Conservation (phyloP, 2,329 filamentous ascomycete species). For the Exophiala oligosperma region DNA sequence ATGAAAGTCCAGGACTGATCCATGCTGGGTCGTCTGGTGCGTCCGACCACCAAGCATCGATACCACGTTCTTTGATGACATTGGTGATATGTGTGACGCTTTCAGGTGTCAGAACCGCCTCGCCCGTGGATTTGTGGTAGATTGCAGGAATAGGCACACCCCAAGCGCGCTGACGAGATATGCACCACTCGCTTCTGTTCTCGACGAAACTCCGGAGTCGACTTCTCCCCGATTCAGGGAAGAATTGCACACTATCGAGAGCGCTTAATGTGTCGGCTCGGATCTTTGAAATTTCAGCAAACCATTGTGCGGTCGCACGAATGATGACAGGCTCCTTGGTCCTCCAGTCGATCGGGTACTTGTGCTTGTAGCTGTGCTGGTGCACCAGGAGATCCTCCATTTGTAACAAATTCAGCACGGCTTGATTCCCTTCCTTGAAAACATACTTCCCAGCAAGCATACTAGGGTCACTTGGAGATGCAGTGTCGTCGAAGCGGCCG, state of each 20-base stretch:
- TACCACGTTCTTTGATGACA: slow-evolving; percentile 73
- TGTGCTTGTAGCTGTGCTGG: slow-evolving; percentile 75
- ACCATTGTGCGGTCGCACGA: slow-evolving; percentile 95
- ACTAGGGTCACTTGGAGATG: slow-evolving; percentile 68
- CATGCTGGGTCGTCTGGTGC: slow-evolving; percentile 71
- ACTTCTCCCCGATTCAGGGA: slow-evolving; percentile 71
- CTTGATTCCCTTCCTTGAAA: slow-evolving; percentile 65
- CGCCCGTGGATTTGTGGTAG: slow-evolving; percentile 67
- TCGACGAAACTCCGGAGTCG: slow-evolving; percentile 83
- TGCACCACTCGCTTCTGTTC: slow-evolving; percentile 93
- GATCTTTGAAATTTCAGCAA: slow-evolving; percentile 84
- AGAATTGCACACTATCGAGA: slow-evolving; percentile 71
- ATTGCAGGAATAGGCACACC: slow-evolving; percentile 93
- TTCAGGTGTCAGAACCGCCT: slow-evolving; percentile 75
- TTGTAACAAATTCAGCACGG: slow-evolving; percentile 69
- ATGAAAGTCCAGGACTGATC: slow-evolving; percentile 65
- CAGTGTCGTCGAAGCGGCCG: slow-evolving; percentile 77
- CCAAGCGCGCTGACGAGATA: slow-evolving; percentile 93
- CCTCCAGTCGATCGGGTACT: slow-evolving; percentile 97
- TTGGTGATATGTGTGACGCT: slow-evolving; percentile 82
- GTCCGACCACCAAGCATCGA: slow-evolving; percentile 96
- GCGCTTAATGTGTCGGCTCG: slow-evolving; percentile 71
- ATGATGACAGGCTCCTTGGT: slow-evolving; percentile 91
- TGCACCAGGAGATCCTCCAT: slow-evolving; percentile 63
- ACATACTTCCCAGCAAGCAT: slow-evolving; percentile 71